These are phyloP conservation scores for Meyerozyma sp. DNA, from an alignment of 1,139 yeast species.

Conservation along the genomic window DNA sequence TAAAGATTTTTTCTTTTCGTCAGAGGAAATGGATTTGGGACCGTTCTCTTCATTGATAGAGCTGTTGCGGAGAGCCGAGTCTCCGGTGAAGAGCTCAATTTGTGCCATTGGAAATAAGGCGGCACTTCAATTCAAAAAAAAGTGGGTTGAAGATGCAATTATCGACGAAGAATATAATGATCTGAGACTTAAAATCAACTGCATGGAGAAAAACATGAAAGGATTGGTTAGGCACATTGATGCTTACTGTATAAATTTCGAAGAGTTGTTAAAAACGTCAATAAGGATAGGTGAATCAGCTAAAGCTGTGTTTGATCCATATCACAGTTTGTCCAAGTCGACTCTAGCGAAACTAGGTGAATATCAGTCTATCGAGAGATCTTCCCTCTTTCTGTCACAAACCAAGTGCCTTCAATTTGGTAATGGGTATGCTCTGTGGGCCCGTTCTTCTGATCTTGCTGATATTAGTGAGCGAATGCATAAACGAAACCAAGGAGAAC, in stretches of 20 bases:
- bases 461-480: background rate
- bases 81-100: background rate
- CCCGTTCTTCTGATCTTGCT: background rate
- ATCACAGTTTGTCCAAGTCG: slow-evolving; percentile 7
- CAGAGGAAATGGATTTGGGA: background rate
- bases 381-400: background rate
- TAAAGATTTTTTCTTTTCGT: background rate
- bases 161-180: slow-evolving; percentile 36
- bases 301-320: slow-evolving; percentile 24
- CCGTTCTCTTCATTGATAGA: background rate
- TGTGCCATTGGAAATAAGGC: background rate
- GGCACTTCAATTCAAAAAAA: background rate
- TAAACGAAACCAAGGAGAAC: background rate
- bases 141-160: background rate
- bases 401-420: background rate
- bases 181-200: slow-evolving; percentile 15
- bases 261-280: slow-evolving; percentile 13
- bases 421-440: background rate
- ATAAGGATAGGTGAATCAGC: slow-evolving; percentile 13
- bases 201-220: slow-evolving; percentile 13
- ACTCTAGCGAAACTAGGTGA: background rate
- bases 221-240: slow-evolving; percentile 16
- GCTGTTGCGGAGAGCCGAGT: background rate
- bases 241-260: slow-evolving; percentile 9
- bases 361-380: background rate